These are phyloP conservation scores for Mrakia blollopis DNA, from an alignment of 768 basidiomycete species.

Conservation along the genomic window DNA sequence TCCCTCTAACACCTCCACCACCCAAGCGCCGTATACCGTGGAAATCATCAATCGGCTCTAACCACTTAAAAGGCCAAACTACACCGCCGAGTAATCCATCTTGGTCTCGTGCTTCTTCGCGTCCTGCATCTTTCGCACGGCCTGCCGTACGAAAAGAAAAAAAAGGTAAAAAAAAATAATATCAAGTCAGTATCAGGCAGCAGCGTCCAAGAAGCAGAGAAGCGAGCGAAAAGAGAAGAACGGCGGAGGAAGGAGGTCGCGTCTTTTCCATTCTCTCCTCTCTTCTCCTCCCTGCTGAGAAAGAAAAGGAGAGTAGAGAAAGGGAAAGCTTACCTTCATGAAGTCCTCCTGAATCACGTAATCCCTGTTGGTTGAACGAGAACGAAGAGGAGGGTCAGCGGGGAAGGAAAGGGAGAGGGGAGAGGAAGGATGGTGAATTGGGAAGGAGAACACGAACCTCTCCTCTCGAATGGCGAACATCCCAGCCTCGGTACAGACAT, in stretches of 20 bases:
- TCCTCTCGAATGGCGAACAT: conserved; percentile 99
- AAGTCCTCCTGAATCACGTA: conserved; percentile 18
- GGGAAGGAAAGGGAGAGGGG: conserved; percentile 12
- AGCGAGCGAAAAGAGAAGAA: too few species aligned
- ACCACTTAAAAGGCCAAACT: neutral
- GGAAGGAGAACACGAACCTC: conserved; percentile 50
- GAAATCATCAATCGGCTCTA: neutral
- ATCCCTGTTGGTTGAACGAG: neutral
- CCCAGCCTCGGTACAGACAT: conserved; percentile 60
- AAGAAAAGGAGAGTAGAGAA: conserved; percentile 41
- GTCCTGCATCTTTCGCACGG: conserved; percentile 88
- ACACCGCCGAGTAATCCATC: conserved; percentile 12
- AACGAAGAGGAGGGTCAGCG: neutral
- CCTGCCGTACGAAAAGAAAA: too few species aligned
- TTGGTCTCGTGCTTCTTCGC: conserved; percentile 89
- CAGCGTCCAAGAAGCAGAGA: too few species aligned
- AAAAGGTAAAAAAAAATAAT: too few species aligned
- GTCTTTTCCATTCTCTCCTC: conserved; percentile 61
- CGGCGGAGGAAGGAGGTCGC: too few species aligned
- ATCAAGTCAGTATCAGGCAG: too few species aligned
- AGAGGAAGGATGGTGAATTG: neutral
- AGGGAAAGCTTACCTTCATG: neutral
- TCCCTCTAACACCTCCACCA: too few species aligned
- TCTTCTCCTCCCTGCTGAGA: conserved; percentile 73
- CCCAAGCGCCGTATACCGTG: too few species aligned